Base-by-base conservation (phyloP, 2,329 filamentous ascomycete genomes). In the Periglandula ipomoeae region DNA sequence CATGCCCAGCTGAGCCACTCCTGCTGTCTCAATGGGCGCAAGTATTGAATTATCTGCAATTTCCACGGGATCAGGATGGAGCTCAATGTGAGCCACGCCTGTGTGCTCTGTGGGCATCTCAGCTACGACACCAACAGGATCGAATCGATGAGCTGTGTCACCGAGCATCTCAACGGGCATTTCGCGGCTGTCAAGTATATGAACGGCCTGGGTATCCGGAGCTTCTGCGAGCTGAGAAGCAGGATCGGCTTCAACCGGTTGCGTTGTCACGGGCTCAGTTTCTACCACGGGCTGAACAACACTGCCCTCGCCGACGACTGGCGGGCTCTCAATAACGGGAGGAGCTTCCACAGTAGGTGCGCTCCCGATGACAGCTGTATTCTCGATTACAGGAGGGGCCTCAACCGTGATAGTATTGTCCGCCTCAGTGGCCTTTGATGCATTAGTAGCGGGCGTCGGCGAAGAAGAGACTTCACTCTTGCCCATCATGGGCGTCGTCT, bases 31-130 rank as follows among this genome's bases (percentile, higher is more conserved):
- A 19, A 67, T 63, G 0, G 68, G 64, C 1, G 67, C 64, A 4
- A 69, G 55, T 6, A 68, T 54, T 6, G 61, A 59, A 23, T 64
- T 64, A 42, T 68, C 69, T 1, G 62, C 66, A 53, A 76, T 66
- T 55, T 76, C 73, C 3, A 74, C 64, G 0, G 72, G 69, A 0
- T 68, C 59, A 0, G 72, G 73, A 37, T 74, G 61, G 11, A 58
- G 60, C 52, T 76, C 73, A 5, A 70, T 63, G 1, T 59, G 58
- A 6, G 72, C 69, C 7, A 53, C 53, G 0, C 62, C 65, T 1
- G 72, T 74, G 20, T 65, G 57, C 17, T 70, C 66, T 9, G 70
- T 74, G 5, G 70, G 58, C 62, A 78, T 70, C 58, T 77, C 74
- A 3, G 73, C 68, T 20, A 76, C 60, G 15, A 68, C 37, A 1